Percentiles rank a stretch among this genome's conserved stretches.
Evolutionary conservation across 495 filamentous ascomycete species (phyloP).

Genomic region (Penicillium paxilli): DNA sequence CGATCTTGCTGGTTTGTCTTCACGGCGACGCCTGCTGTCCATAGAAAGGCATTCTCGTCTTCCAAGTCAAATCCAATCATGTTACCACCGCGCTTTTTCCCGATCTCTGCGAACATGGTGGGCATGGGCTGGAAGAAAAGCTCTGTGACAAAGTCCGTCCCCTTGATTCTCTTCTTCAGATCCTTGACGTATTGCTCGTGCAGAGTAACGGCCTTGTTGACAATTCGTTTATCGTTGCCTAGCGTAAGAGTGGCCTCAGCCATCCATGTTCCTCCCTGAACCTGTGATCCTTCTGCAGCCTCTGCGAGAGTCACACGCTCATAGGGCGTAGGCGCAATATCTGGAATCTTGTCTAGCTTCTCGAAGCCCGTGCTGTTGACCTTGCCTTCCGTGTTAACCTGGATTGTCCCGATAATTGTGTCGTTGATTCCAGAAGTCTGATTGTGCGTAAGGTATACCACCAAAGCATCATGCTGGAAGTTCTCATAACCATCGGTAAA

Average conservation of each 20-base stretch:
- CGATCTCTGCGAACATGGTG: slow-evolving; percentile 16
- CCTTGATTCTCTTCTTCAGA: slow-evolving; percentile 9
- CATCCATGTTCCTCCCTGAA: neutral
- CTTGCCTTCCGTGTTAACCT: neutral
- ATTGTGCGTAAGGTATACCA: neutral
- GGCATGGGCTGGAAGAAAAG: slow-evolving; percentile 26
- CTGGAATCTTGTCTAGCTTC: neutral
- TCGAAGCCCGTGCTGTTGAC: neutral
- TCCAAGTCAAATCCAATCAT: slow-evolving; percentile 24
- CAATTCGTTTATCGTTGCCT: neutral
- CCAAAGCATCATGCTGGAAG: neutral
- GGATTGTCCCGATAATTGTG: neutral
- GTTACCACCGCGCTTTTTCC: slow-evolving; percentile 18
- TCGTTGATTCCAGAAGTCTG: neutral
- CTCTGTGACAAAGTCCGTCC: slow-evolving; percentile 11
- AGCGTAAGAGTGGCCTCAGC: neutral
- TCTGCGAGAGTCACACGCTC: neutral
- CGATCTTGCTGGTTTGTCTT: slow-evolving; percentile 1
- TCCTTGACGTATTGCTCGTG: slow-evolving; percentile 19
- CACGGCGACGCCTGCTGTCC: slow-evolving; percentile 4
- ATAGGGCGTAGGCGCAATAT: neutral
- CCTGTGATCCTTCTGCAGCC: neutral
- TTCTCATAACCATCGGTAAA: neutral
- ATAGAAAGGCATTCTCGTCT: slow-evolving; percentile 20
- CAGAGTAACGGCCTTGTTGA: slow-evolving; percentile 13